phyloP scores from a whole-genome alignment of 768 basidiomycete genomes.

The Candolleomyces efflorescens region DNA sequence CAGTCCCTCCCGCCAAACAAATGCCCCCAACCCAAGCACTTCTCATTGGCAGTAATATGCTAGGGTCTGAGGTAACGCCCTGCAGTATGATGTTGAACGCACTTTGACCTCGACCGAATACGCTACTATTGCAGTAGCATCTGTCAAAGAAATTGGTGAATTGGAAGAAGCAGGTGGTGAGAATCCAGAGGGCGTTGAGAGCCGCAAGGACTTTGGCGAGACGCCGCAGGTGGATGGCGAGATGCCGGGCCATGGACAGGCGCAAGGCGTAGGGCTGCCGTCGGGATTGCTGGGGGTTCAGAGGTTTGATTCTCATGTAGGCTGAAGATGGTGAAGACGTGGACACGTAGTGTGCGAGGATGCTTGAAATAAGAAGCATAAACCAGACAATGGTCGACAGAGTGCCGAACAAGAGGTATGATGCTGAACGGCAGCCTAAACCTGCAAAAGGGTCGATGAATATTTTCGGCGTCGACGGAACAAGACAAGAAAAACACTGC shows the following conservation, averaged over 20 bases:
- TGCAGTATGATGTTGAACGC: no score
- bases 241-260: slow-evolving; percentile 8
- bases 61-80: no score
- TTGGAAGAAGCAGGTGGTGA: slow-evolving; percentile 26
- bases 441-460: slow-evolving; percentile 13
- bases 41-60: no score
- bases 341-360: slow-evolving; percentile 22
- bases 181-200: slow-evolving; percentile 27
- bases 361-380: slow-evolving; percentile 23
- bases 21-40: no score
- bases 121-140: slow-evolving; percentile 26
- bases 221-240: slow-evolving; percentile 24
- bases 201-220: slow-evolving; percentile 25
- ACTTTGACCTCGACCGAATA: no score
- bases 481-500: not conserved
- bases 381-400: slow-evolving; percentile 30
- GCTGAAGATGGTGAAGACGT: no score
- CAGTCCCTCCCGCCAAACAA: no score
- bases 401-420: slow-evolving; percentile 26
- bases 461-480: no score
- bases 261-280: not conserved
- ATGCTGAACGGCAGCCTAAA: slow-evolving; percentile 28
- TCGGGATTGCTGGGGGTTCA: not conserved
- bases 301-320: no score
- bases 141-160: slow-evolving; percentile 28